phyloP scores from a whole-genome alignment of 805 yeast species.

The Kodamaea jinghongensis region DNA sequence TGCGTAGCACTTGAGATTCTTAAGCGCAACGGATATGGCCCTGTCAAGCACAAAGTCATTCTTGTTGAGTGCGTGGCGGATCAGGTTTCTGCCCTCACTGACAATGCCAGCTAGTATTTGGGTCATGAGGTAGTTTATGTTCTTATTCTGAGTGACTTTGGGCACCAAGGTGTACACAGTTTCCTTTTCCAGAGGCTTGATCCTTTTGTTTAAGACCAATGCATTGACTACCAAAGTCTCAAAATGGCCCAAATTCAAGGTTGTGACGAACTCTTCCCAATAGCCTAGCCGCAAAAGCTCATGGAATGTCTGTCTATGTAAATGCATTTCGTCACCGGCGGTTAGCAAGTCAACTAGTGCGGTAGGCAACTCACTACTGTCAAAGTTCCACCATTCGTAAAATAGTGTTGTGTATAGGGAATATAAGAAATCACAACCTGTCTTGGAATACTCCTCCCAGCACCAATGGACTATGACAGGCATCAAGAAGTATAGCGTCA shows the following conservation, averaged over 20 bases:
- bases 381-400: conserved; percentile 24
- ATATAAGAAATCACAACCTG: not conserved
- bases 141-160: conserved; percentile 18
- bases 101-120: conserved; percentile 16
- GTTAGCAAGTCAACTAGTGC: conserved; percentile 5
- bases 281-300: conserved; percentile 23
- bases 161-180: conserved; percentile 13
- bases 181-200: conserved; percentile 15
- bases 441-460: conserved; percentile 4
- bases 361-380: conserved; percentile 3
- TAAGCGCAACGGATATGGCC: not conserved
- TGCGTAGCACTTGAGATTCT: not conserved
- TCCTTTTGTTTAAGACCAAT: conserved; percentile 16
- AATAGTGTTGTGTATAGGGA: conserved; percentile 18
- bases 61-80: not conserved
- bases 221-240: conserved; percentile 24
- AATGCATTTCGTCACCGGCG: not conserved
- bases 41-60: not conserved
- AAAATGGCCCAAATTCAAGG: conserved; percentile 14
- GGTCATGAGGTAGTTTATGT: conserved; percentile 20
- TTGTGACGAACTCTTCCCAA: conserved; percentile 26
- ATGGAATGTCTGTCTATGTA: conserved; percentile 23
- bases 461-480: conserved; percentile 39
- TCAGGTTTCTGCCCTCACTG: conserved; percentile 3
- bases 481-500: conserved; percentile 27